These are phyloP conservation scores for Saccharomycopsis selenospora DNA, from an alignment of 805 yeast genomes.

Conservation along the genomic window DNA sequence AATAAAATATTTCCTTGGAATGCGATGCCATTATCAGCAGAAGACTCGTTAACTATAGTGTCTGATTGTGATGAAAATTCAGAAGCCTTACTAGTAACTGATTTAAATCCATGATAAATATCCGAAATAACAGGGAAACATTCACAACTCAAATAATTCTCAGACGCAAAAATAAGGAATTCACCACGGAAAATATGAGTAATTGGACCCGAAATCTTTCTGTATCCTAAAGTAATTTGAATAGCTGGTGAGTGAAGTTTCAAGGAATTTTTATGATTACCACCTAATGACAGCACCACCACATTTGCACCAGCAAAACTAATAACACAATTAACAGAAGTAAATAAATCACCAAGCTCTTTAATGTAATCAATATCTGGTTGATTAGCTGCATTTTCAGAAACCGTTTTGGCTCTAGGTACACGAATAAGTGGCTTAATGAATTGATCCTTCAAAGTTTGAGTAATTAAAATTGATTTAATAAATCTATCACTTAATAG, in stretches of 20 bases:
- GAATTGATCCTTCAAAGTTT: slow-evolving; percentile 12
- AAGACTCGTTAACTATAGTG: neutral
- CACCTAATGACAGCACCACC: slow-evolving; percentile 31
- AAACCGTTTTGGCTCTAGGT: neutral
- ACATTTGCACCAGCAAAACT: slow-evolving; percentile 68
- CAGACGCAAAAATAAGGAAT: slow-evolving; percentile 58
- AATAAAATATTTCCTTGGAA: slow-evolving; percentile 18
- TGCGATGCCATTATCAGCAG: neutral
- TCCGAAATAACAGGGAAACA: slow-evolving; percentile 76
- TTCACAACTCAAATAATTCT: slow-evolving; percentile 59
- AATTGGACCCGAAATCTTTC: slow-evolving; percentile 32
- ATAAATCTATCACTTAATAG: slow-evolving; percentile 20
- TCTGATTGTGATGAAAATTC: slow-evolving; percentile 10
- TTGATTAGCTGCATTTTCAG: neutral
- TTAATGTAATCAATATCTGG: slow-evolving; percentile 18
- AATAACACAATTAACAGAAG: slow-evolving; percentile 44
- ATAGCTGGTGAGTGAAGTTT: slow-evolving; percentile 73
- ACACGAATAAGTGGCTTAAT: slow-evolving; percentile 6
- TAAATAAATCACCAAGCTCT: slow-evolving; percentile 13
- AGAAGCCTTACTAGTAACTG: neutral
- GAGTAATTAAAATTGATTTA: slow-evolving; percentile 14
- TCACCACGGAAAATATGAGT: slow-evolving; percentile 45
- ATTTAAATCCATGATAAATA: slow-evolving; percentile 39
- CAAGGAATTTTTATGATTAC: slow-evolving; percentile 32
- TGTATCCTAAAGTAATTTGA: slow-evolving; percentile 47